Percentiles rank a stretch among this genome's conserved stretches.
Evolutionary conservation across 306 rosid species (phyloP).

Genomic region (Dalbergia oliveri): DNA sequence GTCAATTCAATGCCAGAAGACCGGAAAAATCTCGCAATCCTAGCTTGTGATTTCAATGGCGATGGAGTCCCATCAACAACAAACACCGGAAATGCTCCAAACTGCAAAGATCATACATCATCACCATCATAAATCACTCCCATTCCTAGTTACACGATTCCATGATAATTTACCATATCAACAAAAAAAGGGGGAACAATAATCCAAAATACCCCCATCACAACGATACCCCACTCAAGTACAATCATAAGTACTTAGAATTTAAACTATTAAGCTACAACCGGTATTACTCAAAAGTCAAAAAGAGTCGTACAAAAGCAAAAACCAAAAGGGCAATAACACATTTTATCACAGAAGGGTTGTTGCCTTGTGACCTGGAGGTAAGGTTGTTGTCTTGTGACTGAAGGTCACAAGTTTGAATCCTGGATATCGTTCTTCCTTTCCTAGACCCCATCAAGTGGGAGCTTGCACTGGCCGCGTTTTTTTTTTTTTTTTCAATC

Average conservation of each 20-base stretch:
- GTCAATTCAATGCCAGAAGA: constrained; percentile 71
- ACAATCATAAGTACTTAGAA: constrained; percentile 14
- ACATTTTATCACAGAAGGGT: not conserved
- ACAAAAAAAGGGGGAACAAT: not conserved
- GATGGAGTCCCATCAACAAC: constrained; percentile 90
- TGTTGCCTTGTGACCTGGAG: no score
- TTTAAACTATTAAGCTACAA: constrained; percentile 1
- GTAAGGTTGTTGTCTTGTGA: no score
- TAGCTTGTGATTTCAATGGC: constrained; percentile 71
- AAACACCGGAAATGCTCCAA: constrained; percentile 91
- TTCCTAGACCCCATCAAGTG: no score
- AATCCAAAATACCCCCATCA: constrained; percentile 8
- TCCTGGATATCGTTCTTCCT: no score
- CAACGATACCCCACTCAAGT: not conserved
- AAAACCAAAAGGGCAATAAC: not conserved
- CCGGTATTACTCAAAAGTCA: not conserved
- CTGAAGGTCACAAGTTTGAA: no score
- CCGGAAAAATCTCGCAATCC: constrained; percentile 73
- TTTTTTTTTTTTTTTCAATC: not conserved
- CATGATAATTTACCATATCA: constrained; percentile 14
- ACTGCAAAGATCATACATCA: constrained; percentile 58
- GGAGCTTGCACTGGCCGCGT: not conserved
- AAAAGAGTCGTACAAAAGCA: not conserved
- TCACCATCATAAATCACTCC: constrained; percentile 40
- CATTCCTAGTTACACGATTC: not conserved